A percentile compares a stretch with the other conserved stretches of the same genome.
These are phyloP conservation scores for Paecilomyces formosus DNA, from an alignment of 2,329 filamentous ascomycete species.

Conservation along the genomic window DNA sequence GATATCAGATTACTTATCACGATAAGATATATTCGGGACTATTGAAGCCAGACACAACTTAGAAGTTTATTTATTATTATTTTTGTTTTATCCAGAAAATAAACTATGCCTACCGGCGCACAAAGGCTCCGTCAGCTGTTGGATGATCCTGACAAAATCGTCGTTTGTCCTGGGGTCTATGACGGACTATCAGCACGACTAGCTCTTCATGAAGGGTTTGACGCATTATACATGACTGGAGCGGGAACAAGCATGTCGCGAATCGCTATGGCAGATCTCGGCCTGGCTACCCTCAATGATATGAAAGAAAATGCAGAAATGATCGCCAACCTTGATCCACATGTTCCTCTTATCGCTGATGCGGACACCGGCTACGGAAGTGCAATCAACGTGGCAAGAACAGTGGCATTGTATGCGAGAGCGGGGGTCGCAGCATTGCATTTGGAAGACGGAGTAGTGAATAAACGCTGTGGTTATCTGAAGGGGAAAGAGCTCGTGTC, in stretches of 20 bases:
- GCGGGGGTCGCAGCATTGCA: constrained; percentile 46
- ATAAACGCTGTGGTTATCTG: constrained; percentile 35
- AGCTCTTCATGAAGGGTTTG: constrained; percentile 54
- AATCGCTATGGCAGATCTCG: constrained; percentile 57
- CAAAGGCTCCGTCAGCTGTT: constrained; percentile 33
- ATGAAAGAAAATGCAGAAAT: constrained; percentile 57
- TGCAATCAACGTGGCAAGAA: constrained; percentile 18
- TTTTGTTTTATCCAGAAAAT: background rate
- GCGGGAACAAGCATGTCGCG: constrained; percentile 55
- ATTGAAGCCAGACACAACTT: background rate
- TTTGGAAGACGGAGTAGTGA: constrained; percentile 44
- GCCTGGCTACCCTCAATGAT: constrained; percentile 54
- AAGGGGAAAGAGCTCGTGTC: constrained; percentile 23
- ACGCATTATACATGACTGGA: constrained; percentile 62
- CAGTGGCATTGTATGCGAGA: constrained; percentile 37
- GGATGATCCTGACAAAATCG: constrained; percentile 30
- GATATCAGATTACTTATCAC: background rate
- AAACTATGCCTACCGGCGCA: constrained; percentile 1
- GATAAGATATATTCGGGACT: background rate
- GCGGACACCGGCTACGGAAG: constrained; percentile 49
- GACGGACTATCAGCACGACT: constrained; percentile 61
- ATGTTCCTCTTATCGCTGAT: constrained; percentile 52
- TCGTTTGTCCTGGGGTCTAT: constrained; percentile 60
- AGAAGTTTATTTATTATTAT: no score
- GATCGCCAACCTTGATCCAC: constrained; percentile 53